phyloP scores from a whole-genome alignment of 257 asterid species.

The Solanum virginianum region DNA sequence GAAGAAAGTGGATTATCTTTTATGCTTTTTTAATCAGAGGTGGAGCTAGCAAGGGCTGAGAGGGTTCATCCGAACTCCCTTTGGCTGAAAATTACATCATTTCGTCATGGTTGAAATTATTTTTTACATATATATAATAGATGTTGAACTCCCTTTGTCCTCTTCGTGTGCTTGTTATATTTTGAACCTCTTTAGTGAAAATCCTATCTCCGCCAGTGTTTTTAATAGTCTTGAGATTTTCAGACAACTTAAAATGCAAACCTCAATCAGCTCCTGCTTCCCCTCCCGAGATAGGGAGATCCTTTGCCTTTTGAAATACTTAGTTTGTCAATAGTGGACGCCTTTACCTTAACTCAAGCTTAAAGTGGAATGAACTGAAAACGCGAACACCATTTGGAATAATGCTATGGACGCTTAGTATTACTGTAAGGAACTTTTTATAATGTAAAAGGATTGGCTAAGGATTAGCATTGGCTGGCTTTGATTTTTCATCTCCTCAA shows the following conservation, averaged over 20 bases:
- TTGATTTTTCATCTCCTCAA: neutral
- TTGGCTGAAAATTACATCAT: no score
- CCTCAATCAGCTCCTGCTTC: neutral
- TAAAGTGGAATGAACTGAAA: neutral
- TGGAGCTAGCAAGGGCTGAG: no score
- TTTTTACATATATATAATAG: no score
- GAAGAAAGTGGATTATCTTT: neutral
- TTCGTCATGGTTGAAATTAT: no score
- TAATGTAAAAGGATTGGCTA: neutral
- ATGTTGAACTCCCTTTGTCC: no score
- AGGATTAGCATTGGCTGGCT: neutral
- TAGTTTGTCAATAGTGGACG: neutral
- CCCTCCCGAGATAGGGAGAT: neutral
- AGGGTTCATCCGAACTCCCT: no score
- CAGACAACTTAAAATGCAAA: neutral
- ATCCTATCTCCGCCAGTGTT: no score
- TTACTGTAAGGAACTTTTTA: neutral
- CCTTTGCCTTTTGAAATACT: neutral
- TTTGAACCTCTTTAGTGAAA: no score
- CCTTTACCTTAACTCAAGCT: neutral
- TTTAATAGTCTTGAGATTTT: neutral
- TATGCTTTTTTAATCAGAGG: neutral
- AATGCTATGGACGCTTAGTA: neutral
- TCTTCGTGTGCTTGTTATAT: no score
- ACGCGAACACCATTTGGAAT: neutral